Evolutionary conservation across 2,329 filamentous ascomycete genomes (phyloP), one percentile per base, ranked within the genome.

Genomic region (Diplodia scrobiculata): DNA sequence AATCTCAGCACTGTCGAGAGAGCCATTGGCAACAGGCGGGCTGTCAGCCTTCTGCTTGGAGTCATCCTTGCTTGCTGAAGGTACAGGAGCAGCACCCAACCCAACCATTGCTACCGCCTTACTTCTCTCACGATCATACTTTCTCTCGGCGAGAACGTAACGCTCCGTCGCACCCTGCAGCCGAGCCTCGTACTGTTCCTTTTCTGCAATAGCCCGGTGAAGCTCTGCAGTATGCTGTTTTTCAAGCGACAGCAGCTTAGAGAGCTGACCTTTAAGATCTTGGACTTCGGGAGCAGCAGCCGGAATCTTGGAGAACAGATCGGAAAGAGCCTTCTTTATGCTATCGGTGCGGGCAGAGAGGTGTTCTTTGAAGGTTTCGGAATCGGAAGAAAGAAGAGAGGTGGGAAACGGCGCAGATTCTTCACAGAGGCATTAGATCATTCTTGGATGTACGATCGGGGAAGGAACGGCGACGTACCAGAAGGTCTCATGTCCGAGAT

Each of bases 61-160:
- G 38, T 79, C 78, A 34, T 78, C 79, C 68, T 80, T 83, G 68
- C 74, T 53, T 51, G 63, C 36, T 51, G 66, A 50, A 38, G 62
- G 48, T 36, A 54, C 58, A 67, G 91, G 85, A 62, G 93, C 86
- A 36, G 93, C 92, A 78, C 97, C 91, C 72, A 92, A 90, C 76
- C 98, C 95, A 67, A 99, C 79, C 76, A 96, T 97, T 68, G 93
- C 91, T 1, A 97, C 92, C 66, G 96, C 92, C 17, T 88, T 81
- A 74, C 95, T 99, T 78, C 91, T 94, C 27, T 90, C 87, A 51
- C 95, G 87, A 76, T 99, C 95, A 63, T 98, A 83, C 76, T 92
- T 95, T 81, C 96, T 96, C 77, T 99, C 95, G 0, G 95, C 95
- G 71, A 96, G 91, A 81, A 98, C 91, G 74, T 96, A 98, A 70